Evolutionary conservation across 192 early-diverging fungal genomes (phyloP).

Genomic region (Linnemannia schmuckeri): DNA sequence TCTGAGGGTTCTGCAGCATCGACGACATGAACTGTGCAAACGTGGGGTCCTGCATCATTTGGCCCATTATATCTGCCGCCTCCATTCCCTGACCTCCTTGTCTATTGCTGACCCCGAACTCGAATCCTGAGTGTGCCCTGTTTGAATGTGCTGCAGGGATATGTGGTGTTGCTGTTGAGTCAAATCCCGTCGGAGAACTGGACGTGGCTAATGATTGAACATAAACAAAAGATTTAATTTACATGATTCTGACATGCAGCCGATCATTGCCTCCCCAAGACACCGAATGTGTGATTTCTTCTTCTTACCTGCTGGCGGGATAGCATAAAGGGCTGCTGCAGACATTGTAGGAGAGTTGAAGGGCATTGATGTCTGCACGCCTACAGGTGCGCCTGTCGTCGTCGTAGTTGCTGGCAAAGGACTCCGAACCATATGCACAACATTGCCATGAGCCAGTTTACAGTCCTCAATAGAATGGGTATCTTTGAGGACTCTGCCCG

Average conservation of each 20-base stretch:
- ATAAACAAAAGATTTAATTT: not conserved
- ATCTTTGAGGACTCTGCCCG: conserved; percentile 95
- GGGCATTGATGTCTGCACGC: not conserved
- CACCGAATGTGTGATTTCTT: not conserved
- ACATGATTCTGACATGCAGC: not conserved
- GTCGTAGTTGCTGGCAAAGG: conserved; percentile 1
- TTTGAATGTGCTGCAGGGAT: conserved; percentile 14
- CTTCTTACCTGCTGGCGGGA: not conserved
- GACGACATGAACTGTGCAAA: conserved; percentile 84
- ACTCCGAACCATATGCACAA: conserved; percentile 92
- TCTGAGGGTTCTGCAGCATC: conserved; percentile 84
- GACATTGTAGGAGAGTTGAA: not conserved
- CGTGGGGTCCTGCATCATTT: conserved; percentile 87
- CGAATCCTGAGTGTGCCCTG: not conserved
- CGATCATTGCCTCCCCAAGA: not conserved
- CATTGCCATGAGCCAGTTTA: conserved; percentile 89
- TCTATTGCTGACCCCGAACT: not conserved
- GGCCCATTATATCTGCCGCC: conserved; percentile 53
- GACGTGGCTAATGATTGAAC: not conserved
- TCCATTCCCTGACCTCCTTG: conserved; percentile 41
- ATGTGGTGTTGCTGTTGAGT: not conserved
- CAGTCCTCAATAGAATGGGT: conserved; percentile 76
- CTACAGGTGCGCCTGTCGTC: not conserved
- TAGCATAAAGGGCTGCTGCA: not conserved
- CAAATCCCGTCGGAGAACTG: not conserved